Conservation (phyloP, 1,284 basidiomycete species). For the Trametes polyzona region DNA sequence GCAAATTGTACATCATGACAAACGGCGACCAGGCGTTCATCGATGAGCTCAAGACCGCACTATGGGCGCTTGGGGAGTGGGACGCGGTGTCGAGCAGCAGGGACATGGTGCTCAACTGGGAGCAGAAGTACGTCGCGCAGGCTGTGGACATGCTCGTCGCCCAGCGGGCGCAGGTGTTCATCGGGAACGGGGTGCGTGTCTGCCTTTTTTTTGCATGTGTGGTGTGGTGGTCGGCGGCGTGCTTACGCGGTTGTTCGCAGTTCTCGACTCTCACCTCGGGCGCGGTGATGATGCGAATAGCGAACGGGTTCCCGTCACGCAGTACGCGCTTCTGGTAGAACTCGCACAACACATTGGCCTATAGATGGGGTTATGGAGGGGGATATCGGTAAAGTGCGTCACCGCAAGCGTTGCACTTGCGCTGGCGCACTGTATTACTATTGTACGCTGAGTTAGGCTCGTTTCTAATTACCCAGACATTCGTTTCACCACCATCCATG, state of each 20-base stretch:
- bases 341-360: not conserved
- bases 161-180: slow-evolving; percentile 45
- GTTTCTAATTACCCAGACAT: no score
- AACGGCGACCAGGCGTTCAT: slow-evolving; percentile 49
- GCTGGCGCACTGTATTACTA: no score
- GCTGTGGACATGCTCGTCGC: slow-evolving; percentile 50
- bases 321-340: slow-evolving; percentile 30
- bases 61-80: slow-evolving; percentile 33
- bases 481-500: no score
- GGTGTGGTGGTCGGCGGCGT: not conserved
- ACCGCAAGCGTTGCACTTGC: no score
- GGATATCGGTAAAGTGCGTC: no score
- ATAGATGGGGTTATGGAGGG: not conserved
- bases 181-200: slow-evolving; percentile 46
- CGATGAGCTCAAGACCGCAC: slow-evolving; percentile 44
- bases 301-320: slow-evolving; percentile 18
- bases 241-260: slow-evolving; percentile 12
- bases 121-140: slow-evolving; percentile 43
- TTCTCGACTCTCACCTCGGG: slow-evolving; percentile 36
- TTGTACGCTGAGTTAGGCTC: no score
- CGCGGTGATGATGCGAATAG: slow-evolving; percentile 34
- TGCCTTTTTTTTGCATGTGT: no score
- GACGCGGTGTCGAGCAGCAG: slow-evolving; percentile 36
- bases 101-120: slow-evolving; percentile 40
- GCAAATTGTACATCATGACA: slow-evolving; percentile 57